Conservation (phyloP, 2,329 filamentous ascomycete genomes). For the Fusarium phyllophilum region DNA sequence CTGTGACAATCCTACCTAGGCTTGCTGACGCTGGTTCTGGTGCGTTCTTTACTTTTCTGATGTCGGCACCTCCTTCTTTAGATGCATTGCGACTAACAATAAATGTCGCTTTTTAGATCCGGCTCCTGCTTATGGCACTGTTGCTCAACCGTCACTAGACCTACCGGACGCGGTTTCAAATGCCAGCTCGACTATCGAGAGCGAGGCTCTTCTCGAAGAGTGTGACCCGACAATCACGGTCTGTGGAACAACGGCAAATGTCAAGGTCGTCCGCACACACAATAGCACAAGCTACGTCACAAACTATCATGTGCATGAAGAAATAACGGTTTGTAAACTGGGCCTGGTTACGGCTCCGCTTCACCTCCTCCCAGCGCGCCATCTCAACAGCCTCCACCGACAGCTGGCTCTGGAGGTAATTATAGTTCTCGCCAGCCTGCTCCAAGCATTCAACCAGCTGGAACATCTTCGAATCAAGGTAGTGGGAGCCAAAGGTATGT, state of each 20-base stretch:
- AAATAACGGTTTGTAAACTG: not conserved
- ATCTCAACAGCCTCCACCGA: not conserved
- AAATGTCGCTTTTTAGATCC: fast-evolving
- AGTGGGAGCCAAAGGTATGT: not conserved
- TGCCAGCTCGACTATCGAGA: not conserved
- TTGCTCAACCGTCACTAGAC: fast-evolving
- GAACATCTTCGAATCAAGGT: not conserved
- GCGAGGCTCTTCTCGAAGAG: not conserved
- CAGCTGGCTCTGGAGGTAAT: not conserved
- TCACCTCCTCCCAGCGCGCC: not conserved
- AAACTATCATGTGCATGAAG: too few relatives aligned
- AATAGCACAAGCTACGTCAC: not conserved
- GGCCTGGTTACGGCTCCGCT: not conserved
- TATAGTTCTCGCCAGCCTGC: not conserved
- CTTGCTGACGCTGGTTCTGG: not conserved
- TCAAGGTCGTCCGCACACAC: not conserved
- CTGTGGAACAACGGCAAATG: fast-evolving
- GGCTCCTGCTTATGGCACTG: not conserved
- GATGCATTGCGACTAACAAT: not conserved
- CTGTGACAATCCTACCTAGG: fast-evolving
- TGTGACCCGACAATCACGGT: not conserved
- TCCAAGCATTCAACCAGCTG: not conserved
- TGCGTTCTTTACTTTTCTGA: not conserved
- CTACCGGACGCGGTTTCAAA: fast-evolving
- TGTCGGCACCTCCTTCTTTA: fast-evolving